A percentile compares a stretch with the other conserved stretches of the same genome.
phyloP scores from a whole-genome alignment of 2,329 filamentous ascomycete species.

The Fusarium temperatum region DNA sequence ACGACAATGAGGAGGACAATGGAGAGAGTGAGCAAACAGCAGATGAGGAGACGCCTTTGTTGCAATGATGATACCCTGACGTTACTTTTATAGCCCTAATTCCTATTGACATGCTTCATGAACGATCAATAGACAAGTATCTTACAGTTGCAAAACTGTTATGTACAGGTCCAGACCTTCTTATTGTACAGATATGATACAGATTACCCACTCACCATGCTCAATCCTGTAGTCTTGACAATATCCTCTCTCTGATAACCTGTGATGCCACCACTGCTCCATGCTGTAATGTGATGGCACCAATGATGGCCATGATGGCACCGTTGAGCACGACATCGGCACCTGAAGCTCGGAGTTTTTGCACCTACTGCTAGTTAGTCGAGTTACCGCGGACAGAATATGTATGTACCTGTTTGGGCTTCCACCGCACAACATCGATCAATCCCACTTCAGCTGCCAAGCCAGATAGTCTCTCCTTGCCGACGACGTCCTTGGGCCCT shows the following conservation, averaged over 20 bases:
- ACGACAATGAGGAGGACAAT: constrained; percentile 17
- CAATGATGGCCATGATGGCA: constrained; percentile 84
- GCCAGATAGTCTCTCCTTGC: constrained; percentile 70
- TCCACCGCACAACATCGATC: constrained; percentile 83
- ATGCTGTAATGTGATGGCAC: constrained; percentile 87
- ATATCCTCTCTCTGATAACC: constrained; percentile 79
- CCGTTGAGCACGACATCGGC: constrained; percentile 78
- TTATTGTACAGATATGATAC: constrained; percentile 45
- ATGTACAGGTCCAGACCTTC: constrained; percentile 41
- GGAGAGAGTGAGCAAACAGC: constrained; percentile 7
- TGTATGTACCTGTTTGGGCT: constrained; percentile 76
- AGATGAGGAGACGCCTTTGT: constrained; percentile 49
- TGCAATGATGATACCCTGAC: constrained; percentile 33
- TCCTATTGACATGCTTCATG: constrained; percentile 24
- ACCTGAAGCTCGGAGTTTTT: constrained; percentile 77
- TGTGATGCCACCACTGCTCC: constrained; percentile 81
- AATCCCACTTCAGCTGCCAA: constrained; percentile 78
- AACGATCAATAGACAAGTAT: constrained; percentile 15
- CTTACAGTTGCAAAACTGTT: constrained; percentile 31
- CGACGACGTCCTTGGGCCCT: constrained; percentile 69
- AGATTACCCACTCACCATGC: constrained; percentile 35
- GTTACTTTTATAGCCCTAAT: not conserved
- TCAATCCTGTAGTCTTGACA: constrained; percentile 52
- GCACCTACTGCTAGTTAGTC: constrained; percentile 53
- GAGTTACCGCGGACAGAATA: not conserved